These are phyloP conservation scores for Zymoseptoria passerinii DNA, from an alignment of 2,329 filamentous ascomycete genomes.

Conservation along the genomic window DNA sequence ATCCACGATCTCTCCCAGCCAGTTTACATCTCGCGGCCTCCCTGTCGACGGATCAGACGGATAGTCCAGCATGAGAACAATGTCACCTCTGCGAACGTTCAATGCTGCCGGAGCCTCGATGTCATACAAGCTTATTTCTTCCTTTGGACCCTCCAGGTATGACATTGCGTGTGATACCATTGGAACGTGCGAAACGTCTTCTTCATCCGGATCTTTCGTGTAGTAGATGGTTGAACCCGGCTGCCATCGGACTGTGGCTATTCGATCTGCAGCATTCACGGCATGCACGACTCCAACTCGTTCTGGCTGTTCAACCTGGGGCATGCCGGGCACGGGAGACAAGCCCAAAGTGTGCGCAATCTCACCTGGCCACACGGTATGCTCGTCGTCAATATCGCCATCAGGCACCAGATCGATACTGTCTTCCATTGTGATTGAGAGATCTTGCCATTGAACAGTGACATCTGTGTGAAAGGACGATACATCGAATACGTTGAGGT, in stretches of 20 bases:
- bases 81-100: conserved; percentile 43
- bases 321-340: conserved; percentile 9
- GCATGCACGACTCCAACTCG: conserved; percentile 50
- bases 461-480: conserved; percentile 42
- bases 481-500: conserved; percentile 51
- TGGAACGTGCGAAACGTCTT: conserved; percentile 31
- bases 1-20: conserved; percentile 51
- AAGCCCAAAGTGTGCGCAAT: conserved; percentile 30
- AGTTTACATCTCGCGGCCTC: conserved; percentile 30
- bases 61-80: conserved; percentile 41
- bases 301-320: conserved; percentile 28
- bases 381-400: conserved; percentile 45
- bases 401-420: conserved; percentile 43
- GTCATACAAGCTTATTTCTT: conserved; percentile 53
- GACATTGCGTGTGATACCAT: conserved; percentile 13
- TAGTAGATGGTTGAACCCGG: conserved; percentile 48
- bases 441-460: conserved; percentile 52
- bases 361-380: conserved; percentile 50
- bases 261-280: conserved; percentile 48
- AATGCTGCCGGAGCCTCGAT: conserved; percentile 44
- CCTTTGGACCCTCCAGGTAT: conserved; percentile 21
- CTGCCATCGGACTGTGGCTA: conserved; percentile 50
- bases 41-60: background rate
- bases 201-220: conserved; percentile 41
- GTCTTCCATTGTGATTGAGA: conserved; percentile 40